A percentile compares a stretch with the other conserved stretches of the same genome.
Evolutionary conservation across 768 basidiomycete species (phyloP).

Genomic region (Auricularia sp.): DNA sequence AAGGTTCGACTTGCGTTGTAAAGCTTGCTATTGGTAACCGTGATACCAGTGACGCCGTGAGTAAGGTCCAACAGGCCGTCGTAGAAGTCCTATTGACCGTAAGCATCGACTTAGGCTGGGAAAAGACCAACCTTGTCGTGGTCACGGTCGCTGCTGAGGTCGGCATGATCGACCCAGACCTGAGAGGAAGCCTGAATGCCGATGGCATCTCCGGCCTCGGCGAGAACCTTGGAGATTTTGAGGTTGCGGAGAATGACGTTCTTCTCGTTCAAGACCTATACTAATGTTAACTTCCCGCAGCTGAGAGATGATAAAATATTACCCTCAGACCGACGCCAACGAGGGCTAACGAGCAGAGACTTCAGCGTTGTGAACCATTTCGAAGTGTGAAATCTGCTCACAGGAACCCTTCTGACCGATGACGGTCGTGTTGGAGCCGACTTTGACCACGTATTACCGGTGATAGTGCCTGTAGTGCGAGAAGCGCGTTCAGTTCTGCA

Average conservation of each 20-base stretch:
- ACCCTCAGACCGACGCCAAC: conserved; percentile 35
- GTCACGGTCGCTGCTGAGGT: conserved; percentile 35
- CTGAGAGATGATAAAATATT: no score
- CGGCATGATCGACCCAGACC: conserved; percentile 38
- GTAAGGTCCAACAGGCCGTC: conserved; percentile 37
- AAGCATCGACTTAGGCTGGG: not conserved
- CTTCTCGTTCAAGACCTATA: conserved; percentile 21
- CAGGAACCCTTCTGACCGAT: conserved; percentile 31
- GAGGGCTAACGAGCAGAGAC: conserved; percentile 22
- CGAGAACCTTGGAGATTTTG: conserved; percentile 39
- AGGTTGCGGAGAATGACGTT: conserved; percentile 43
- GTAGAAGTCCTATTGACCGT: conserved; percentile 21
- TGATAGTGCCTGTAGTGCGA: conserved; percentile 27
- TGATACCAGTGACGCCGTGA: conserved; percentile 32
- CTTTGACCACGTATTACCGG: conserved; percentile 33
- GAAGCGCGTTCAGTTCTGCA: not conserved
- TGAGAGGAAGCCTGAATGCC: conserved; percentile 30
- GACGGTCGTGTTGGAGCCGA: conserved; percentile 36
- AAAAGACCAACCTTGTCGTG: conserved; percentile 27
- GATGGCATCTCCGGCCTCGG: conserved; percentile 34
- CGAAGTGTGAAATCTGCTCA: conserved; percentile 12
- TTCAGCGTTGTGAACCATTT: not conserved
- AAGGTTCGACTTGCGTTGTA: conserved; percentile 14
- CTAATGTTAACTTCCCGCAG: no score
- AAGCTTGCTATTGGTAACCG: conserved; percentile 31